A percentile compares a stretch with the other conserved stretches of the same genome.
Conservation (phyloP, 257 asterid genomes). For the Cruciata laevipes region DNA sequence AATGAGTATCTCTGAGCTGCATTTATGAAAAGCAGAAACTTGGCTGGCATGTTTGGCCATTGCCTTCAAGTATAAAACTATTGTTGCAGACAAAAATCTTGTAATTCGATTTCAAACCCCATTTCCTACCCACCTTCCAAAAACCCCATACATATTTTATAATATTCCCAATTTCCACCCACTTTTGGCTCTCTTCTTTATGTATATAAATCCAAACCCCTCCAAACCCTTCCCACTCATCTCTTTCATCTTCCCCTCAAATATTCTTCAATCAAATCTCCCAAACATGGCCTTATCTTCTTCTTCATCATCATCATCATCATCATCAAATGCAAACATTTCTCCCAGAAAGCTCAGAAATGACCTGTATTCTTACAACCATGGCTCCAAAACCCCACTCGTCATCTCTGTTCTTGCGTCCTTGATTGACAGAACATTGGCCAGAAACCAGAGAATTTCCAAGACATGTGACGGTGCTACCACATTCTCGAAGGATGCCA, state of each 20-base stretch:
- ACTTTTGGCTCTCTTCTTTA: constrained; percentile 3
- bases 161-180: constrained; percentile 3
- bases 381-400: constrained; percentile 50
- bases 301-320: constrained; percentile 16
- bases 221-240: background rate
- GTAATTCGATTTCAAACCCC: constrained; percentile 43
- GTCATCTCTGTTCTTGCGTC: constrained; percentile 94
- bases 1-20: constrained; percentile 11
- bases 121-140: constrained; percentile 56
- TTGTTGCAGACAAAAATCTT: constrained; percentile 63
- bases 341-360: constrained; percentile 77
- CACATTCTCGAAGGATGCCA: constrained; percentile 15
- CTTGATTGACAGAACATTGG: constrained; percentile 65
- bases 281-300: constrained; percentile 41
- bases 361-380: constrained; percentile 60
- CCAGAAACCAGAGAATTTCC: constrained; percentile 62
- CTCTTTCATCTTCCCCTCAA: constrained; percentile 1
- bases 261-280: background rate
- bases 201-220: constrained; percentile 8
- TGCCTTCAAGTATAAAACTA: constrained; percentile 31
- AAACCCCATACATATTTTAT: constrained; percentile 4
- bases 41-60: constrained; percentile 66
- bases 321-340: constrained; percentile 22
- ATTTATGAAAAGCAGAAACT: constrained; percentile 30
- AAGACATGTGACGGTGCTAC: constrained; percentile 14